These are phyloP conservation scores for Floccularia luteovirens DNA, from an alignment of 768 basidiomycete genomes.

Conservation along the genomic window DNA sequence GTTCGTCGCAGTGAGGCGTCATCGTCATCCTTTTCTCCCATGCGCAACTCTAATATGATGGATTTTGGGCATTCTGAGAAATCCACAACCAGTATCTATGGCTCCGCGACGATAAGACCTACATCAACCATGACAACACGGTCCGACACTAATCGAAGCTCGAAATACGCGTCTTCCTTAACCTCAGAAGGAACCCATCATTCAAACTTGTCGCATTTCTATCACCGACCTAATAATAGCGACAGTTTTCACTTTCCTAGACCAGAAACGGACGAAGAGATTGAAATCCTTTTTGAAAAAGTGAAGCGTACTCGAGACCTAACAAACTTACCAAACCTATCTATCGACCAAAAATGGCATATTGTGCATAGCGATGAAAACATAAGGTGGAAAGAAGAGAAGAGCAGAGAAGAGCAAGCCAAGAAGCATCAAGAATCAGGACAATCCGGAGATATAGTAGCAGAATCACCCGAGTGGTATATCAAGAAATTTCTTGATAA, in stretches of 20 bases:
- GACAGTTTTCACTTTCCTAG: conserved; percentile 68
- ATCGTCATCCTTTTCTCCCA: conserved; percentile 37
- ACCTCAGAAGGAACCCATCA: conserved; percentile 30
- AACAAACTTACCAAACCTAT: conserved; percentile 46
- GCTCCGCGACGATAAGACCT: conserved; percentile 38
- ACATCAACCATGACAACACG: conserved; percentile 43
- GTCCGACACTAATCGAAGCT: conserved; percentile 49
- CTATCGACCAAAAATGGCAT: conserved; percentile 86
- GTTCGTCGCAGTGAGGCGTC: conserved; percentile 51
- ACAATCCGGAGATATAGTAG: conserved; percentile 41
- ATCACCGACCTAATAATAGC: conserved; percentile 42
- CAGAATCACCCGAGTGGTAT: conserved; percentile 88
- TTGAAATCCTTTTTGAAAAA: conserved; percentile 75
- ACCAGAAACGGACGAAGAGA: conserved; percentile 68
- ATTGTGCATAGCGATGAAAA: conserved; percentile 82
- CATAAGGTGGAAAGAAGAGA: conserved; percentile 70
- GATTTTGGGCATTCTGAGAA: conserved; percentile 43
- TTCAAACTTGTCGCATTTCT: conserved; percentile 43
- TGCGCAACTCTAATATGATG: conserved; percentile 38
- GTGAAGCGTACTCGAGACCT: conserved; percentile 67
- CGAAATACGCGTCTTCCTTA: conserved; percentile 58
- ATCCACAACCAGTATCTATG: conserved; percentile 18
- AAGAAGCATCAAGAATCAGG: conserved; percentile 55
- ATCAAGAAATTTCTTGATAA: conserved; percentile 85
- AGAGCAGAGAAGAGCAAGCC: conserved; percentile 52